Conservation (phyloP, 83 land plant species). For the Picea abies region DNA sequence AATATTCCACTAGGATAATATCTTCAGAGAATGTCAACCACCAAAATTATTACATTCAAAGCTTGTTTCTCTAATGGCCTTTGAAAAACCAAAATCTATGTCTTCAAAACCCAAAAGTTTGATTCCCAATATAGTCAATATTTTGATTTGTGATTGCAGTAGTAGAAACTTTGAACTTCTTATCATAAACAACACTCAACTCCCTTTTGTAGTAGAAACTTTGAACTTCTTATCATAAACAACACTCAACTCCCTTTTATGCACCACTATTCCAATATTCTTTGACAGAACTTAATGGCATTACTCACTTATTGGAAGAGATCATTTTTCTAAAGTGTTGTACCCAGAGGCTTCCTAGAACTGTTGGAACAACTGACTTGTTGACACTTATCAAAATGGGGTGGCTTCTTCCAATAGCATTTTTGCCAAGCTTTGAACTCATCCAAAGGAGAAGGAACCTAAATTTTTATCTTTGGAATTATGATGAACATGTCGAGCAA, state of each 20-base stretch:
- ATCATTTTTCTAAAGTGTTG: constrained; percentile 5
- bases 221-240: background rate
- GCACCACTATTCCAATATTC: background rate
- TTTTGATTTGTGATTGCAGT: too few species aligned
- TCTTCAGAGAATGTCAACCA: too few species aligned
- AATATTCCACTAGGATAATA: too few species aligned
- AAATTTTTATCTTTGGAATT: too few species aligned
- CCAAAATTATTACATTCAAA: too few species aligned
- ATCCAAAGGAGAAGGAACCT: too few species aligned
- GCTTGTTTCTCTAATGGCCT: too few species aligned
- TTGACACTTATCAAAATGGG: background rate
- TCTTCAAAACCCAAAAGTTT: too few species aligned
- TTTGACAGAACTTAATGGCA: background rate
- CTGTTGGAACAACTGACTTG: background rate
- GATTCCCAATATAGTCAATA: too few species aligned
- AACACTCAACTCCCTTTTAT: background rate
- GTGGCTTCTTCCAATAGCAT: constrained; percentile 37
- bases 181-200: background rate
- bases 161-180: background rate
- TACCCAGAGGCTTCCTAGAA: constrained; percentile 7
- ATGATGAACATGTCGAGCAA: too few species aligned
- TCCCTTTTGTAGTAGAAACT: background rate
- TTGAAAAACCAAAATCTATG: too few species aligned
- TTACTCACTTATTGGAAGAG: background rate
- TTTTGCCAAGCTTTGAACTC: constrained; percentile 48